Base-by-base conservation (phyloP, 2,329 filamentous ascomycete species). In the Cercospora brassicicola region DNA sequence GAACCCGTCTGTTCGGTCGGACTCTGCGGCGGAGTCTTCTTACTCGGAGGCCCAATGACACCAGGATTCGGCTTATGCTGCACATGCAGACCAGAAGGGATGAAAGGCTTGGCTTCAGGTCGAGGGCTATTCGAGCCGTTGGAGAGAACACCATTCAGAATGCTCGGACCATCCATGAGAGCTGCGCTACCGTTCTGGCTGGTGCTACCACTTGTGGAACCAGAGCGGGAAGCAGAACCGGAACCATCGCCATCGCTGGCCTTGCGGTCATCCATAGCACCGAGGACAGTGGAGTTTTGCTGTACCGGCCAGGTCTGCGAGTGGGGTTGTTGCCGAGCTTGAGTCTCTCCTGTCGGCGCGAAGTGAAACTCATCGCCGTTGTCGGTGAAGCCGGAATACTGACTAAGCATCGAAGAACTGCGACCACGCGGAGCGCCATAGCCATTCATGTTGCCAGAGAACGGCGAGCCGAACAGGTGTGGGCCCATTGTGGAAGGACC, bases 321-420 rank as follows among this genome's bases (percentile, higher is more conserved):
- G 9, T 73, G 72, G 23, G 42, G 62, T 20, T 74, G 64, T 39
- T 75, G 74, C 23, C 72, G 72, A 39, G 26, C 64, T 31, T 62
- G 67, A 33, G 62, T 62, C 10, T 72, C 68, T 8, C 67, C 65
- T 6, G 63, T 67, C 4, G 15, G 64, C 67, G 73, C 75, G 59
- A 63, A 63, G 62, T 75, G 74, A 42, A 76, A 74, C 23, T 76
- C 74, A 18, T 64, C 63, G 55, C 70, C 75, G 18, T 75, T 73
- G 67, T 85, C 84, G 18, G 83, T 85, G 74, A 85, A 84, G 66
- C 82, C 83, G 55, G 82, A 84, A 71, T 83, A 79, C 70, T 83
- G 82, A 60, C 83, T 84, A 48, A 85, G 81, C 82, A 85, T 84
- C 0, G 83, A 85, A 6, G 82, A 84, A 59, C 83, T 85, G 59